Conservation (phyloP, 2,329 filamentous ascomycete species). For the Exserohilum rostratum region DNA sequence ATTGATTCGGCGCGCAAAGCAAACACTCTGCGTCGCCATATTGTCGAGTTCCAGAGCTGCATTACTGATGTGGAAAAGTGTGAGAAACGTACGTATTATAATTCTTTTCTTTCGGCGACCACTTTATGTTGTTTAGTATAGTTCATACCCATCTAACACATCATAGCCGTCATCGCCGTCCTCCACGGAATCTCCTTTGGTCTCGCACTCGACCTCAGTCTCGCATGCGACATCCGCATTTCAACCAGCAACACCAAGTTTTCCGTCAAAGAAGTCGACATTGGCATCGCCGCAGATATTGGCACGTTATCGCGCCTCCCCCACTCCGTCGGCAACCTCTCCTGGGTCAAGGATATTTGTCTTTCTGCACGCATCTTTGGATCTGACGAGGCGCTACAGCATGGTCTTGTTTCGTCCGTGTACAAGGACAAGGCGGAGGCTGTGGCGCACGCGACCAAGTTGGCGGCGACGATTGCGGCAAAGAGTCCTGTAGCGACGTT, state of each 20-base stretch:
- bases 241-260: slow-evolving; percentile 65
- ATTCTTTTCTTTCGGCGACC: too few relatives aligned
- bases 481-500: slow-evolving; percentile 91
- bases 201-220: slow-evolving; percentile 59
- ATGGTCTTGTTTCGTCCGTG: slow-evolving; percentile 73
- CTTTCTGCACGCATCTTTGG: slow-evolving; percentile 73
- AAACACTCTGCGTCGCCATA: slow-evolving; percentile 63
- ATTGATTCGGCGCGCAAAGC: slow-evolving; percentile 67
- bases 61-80: slow-evolving; percentile 80
- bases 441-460: slow-evolving; percentile 65
- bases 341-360: slow-evolving; percentile 81
- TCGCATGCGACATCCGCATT: slow-evolving; percentile 73
- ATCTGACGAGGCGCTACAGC: slow-evolving; percentile 70
- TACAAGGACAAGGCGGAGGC: slow-evolving; percentile 65
- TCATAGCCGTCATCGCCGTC: slow-evolving; percentile 37
- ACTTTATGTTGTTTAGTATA: too few relatives aligned
- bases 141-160: too few relatives aligned
- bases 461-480: slow-evolving; percentile 69
- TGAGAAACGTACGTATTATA: slow-evolving; percentile 73
- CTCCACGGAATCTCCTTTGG: slow-evolving; percentile 47
- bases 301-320: slow-evolving; percentile 76
- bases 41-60: slow-evolving; percentile 80
- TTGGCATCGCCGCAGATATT: slow-evolving; percentile 79
- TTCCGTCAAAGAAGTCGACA: slow-evolving; percentile 81
- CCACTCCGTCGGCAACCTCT: slow-evolving; percentile 71